Evolutionary conservation across 139 green algal genomes (phyloP).

Genomic region (Coelastrella sp.): DNA sequence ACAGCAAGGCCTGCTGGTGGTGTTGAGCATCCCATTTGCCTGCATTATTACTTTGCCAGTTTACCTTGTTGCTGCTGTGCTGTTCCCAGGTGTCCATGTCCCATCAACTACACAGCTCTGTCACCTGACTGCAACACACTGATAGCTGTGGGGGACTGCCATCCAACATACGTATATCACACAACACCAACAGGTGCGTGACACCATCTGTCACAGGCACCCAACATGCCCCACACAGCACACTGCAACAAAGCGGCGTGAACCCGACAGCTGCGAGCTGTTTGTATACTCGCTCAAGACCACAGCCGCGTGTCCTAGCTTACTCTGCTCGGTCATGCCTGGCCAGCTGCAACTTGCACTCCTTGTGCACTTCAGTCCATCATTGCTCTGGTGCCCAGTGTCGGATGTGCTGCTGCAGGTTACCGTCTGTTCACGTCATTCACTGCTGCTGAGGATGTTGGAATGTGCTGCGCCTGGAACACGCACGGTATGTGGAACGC

Average conservation of each 20-base stretch:
- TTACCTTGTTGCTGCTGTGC: conserved; percentile 2
- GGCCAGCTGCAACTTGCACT: too few species aligned
- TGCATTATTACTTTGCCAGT: background rate
- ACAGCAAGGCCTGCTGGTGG: too few species aligned
- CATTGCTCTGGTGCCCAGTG: background rate
- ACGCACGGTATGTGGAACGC: conserved; percentile 9
- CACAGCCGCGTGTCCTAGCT: background rate
- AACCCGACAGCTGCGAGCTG: too few species aligned
- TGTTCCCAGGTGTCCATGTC: conserved; percentile 58
- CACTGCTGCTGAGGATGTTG: conserved; percentile 71
- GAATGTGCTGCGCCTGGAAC: conserved; percentile 83
- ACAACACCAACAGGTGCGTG: conserved; percentile 45
- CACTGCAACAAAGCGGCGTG: background rate
- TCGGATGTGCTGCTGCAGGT: background rate
- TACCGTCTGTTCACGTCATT: background rate
- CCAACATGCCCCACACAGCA: background rate
- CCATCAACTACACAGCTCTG: conserved; percentile 84
- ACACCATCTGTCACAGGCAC: background rate
- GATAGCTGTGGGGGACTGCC: conserved; percentile 73
- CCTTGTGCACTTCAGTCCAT: background rate
- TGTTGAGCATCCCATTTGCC: background rate
- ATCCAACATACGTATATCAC: conserved; percentile 29
- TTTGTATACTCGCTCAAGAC: background rate
- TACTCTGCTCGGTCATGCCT: too few species aligned
- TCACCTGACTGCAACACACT: conserved; percentile 63